A percentile compares a stretch with the other conserved stretches of the same genome.
These are phyloP conservation scores for Dalbergia cochinchinensis DNA, from an alignment of 306 rosid genomes.

Conservation along the genomic window DNA sequence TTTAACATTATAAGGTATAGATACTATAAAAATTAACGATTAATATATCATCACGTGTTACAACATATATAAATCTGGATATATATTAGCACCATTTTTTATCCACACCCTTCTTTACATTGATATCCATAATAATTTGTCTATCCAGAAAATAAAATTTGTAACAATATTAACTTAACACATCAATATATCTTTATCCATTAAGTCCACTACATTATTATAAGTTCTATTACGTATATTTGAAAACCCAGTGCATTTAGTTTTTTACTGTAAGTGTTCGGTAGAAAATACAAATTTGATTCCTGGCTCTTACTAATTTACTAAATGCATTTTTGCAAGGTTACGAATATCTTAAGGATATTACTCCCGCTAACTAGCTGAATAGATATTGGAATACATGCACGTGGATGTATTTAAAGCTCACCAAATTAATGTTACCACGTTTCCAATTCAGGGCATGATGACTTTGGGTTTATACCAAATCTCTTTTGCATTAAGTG, in stretches of 20 bases:
- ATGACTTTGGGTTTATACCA: conserved; percentile 44
- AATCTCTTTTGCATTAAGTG: conserved; percentile 34
- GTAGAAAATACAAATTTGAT: neutral
- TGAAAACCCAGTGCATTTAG: neutral
- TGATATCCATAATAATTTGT: too few relatives aligned
- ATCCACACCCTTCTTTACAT: too few relatives aligned
- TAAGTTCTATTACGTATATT: neutral
- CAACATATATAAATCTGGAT: too few relatives aligned
- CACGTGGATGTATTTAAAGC: conserved; percentile 32
- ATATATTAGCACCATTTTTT: too few relatives aligned
- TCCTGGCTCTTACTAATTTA: neutral
- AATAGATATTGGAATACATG: neutral
- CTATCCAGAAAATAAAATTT: too few relatives aligned
- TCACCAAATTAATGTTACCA: conserved; percentile 27
- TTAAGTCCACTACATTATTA: too few relatives aligned
- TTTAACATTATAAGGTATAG: too few relatives aligned
- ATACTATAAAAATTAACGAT: too few relatives aligned
- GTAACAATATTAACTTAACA: too few relatives aligned
- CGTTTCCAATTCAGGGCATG: conserved; percentile 41
- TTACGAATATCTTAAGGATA: neutral
- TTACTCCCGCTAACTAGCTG: neutral
- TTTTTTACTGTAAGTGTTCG: too few relatives aligned
- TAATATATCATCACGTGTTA: too few relatives aligned
- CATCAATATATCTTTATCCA: too few relatives aligned
- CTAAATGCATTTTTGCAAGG: neutral